A percentile compares a stretch with the other conserved stretches of the same genome.
Conservation (phyloP, 2,329 filamentous ascomycete genomes). For the Hypoxylon rubiginosum region DNA sequence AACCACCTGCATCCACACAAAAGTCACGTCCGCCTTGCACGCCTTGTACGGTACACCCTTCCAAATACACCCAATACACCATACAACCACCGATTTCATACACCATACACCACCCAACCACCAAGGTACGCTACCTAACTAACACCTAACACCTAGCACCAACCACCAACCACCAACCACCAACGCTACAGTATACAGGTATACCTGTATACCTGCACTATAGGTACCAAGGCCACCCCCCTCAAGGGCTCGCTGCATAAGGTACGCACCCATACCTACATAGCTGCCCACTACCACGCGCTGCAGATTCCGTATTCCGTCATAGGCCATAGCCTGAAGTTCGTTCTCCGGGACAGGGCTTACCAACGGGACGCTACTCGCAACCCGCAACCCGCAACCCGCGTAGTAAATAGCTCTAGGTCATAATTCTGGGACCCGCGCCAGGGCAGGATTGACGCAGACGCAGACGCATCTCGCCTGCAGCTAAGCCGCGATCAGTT, state of each 20-base stretch:
- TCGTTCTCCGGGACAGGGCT: constrained; percentile 53
- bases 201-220: constrained; percentile 21
- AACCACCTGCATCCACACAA: constrained; percentile 38
- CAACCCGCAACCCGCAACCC: constrained; percentile 8
- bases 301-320: constrained; percentile 53
- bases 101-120: neutral
- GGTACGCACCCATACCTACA: constrained; percentile 9
- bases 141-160: neutral
- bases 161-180: too few relatives aligned
- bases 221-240: constrained; percentile 6
- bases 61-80: neutral
- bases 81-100: neutral
- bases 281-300: constrained; percentile 25
- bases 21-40: constrained; percentile 43
- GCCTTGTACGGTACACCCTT: constrained; percentile 41
- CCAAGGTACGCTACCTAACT: neutral
- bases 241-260: constrained; percentile 15
- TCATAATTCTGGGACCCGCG: constrained; percentile 49
- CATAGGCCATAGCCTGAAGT: constrained; percentile 59
- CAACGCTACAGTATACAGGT: constrained; percentile 22
- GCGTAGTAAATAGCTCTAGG: constrained; percentile 47
- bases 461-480: constrained; percentile 62
- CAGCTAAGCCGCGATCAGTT: constrained; percentile 65
- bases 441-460: constrained; percentile 52
- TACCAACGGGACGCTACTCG: constrained; percentile 46